Percentiles rank a stretch among this genome's conserved stretches.
Evolutionary conservation across 1,139 yeast species (phyloP).

Genomic region (Schwanniomyces etchellsii): DNA sequence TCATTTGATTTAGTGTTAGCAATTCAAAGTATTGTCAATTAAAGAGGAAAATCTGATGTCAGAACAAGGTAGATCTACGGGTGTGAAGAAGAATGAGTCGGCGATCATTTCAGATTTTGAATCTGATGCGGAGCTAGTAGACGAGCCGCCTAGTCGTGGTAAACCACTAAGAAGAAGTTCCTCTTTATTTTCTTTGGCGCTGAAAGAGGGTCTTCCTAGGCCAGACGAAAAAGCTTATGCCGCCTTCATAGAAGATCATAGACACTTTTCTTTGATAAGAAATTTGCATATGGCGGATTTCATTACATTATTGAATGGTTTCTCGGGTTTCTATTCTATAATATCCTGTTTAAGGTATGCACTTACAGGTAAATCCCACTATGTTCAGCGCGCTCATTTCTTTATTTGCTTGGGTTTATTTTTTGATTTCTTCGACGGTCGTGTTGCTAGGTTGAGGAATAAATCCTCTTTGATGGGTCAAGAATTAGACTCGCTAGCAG

Average conservation of each 20-base stretch:
- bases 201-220: conserved; percentile 41
- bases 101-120: conserved; percentile 35
- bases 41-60: too few relatives aligned
- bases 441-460: conserved; percentile 91
- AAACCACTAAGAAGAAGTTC: conserved; percentile 39
- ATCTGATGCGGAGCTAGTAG: conserved; percentile 25
- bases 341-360: conserved; percentile 80
- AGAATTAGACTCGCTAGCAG: conserved; percentile 94
- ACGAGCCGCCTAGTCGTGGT: conserved; percentile 12
- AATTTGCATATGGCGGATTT: conserved; percentile 93
- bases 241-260: conserved; percentile 70
- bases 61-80: background rate
- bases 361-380: conserved; percentile 58
- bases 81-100: conserved; percentile 19
- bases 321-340: conserved; percentile 85
- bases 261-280: conserved; percentile 73
- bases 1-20: too few relatives aligned
- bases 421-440: conserved; percentile 94
- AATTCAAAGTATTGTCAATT: too few relatives aligned
- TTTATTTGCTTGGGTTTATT: conserved; percentile 85
- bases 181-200: conserved; percentile 34
- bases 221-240: conserved; percentile 74
- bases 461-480: conserved; percentile 94
- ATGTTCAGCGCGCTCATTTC: conserved; percentile 84
- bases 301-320: conserved; percentile 87